Evolutionary conservation across 768 basidiomycete species (phyloP), one percentile per base, ranked within the genome.

Genomic region (Amanita rimosa): DNA sequence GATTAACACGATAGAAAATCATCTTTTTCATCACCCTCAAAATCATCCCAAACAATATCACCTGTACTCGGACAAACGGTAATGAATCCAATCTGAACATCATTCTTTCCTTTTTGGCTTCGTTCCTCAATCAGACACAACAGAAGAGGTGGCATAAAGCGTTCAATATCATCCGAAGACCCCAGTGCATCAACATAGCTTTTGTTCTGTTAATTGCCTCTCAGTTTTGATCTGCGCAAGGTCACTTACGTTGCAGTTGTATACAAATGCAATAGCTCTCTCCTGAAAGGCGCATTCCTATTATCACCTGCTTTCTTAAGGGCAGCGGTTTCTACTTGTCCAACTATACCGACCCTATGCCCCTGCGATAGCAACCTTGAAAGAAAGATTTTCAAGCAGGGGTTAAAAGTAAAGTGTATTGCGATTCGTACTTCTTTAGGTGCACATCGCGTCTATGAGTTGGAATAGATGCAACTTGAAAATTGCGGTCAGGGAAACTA

Each of bases 31-130:
- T 46, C 57, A 83, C 88, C 92, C 46, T 85, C 73, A 58, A 94
- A 95, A 48, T 88, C 79, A 58, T 99, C 95, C 80, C 90, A 98
- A 2, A 91, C 67, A 2, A 99, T 85, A 54, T 96, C 94, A 1
- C 95, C 95, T 0, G 92, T 96, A 41, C 81, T 81, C 0, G 93
- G 89, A 49, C 81, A 79, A 13, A 96, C 80, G 13, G 79, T 76
- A 29, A 97, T 72, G 64, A 97, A 70, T 6, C 83, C 83, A 35
- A 97, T 72, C 1, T 57, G 65, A 3, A 78, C 73, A 44, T 72
- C 62, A 16, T 55, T 60, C 14, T 61, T 49, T 33, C 55, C 59
- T 1, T 50, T 51, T 14, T 47, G 50, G 48, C 65, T 65, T 33
- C 49, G 42, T 55, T 92, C 84, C 40, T 86, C 81, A 16, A 97